Evolutionary conservation across 352 stramenopile genomes (phyloP).

Genomic region (Elongisporangium senticosum): DNA sequence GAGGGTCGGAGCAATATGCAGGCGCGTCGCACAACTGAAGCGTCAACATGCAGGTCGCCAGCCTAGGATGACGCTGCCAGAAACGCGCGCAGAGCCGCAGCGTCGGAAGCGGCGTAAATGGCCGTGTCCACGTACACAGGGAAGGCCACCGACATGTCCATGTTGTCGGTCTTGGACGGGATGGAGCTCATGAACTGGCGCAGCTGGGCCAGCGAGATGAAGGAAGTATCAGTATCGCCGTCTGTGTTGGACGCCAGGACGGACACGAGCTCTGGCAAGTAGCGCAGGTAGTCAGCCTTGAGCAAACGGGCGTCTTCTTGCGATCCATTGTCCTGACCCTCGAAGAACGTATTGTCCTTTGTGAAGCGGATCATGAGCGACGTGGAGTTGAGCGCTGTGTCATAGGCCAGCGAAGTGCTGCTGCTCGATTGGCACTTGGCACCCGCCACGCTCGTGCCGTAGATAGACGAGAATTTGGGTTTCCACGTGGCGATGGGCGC

Average conservation of each 20-base stretch:
- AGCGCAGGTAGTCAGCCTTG: constrained; percentile 22
- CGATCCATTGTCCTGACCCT: constrained; percentile 25
- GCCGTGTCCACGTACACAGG: constrained; percentile 48
- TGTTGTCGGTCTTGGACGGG: constrained; percentile 51
- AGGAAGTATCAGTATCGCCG: constrained; percentile 12
- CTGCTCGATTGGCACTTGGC: constrained; percentile 16
- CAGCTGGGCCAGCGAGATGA: constrained; percentile 28
- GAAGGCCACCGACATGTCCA: constrained; percentile 40
- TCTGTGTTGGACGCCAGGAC: constrained; percentile 1
- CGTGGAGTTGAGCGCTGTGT: constrained; percentile 40
- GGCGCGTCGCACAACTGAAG: constrained; percentile 1
- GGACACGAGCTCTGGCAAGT: constrained; percentile 32
- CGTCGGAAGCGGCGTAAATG: constrained; percentile 36
- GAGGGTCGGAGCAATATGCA: not conserved
- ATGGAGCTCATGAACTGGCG: constrained; percentile 50
- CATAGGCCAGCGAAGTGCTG: constrained; percentile 16
- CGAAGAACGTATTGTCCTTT: constrained; percentile 55
- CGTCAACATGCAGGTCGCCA: not conserved
- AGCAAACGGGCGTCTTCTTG: not conserved
- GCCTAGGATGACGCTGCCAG: constrained; percentile 5
- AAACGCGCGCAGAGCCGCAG: constrained; percentile 21
- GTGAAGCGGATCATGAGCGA: constrained; percentile 57
- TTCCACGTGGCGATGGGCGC: constrained; percentile 28
- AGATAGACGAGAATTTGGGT: constrained; percentile 23
- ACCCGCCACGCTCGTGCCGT: constrained; percentile 14